phyloP scores from a whole-genome alignment of 495 filamentous ascomycete species.

The Xylaria curta region DNA sequence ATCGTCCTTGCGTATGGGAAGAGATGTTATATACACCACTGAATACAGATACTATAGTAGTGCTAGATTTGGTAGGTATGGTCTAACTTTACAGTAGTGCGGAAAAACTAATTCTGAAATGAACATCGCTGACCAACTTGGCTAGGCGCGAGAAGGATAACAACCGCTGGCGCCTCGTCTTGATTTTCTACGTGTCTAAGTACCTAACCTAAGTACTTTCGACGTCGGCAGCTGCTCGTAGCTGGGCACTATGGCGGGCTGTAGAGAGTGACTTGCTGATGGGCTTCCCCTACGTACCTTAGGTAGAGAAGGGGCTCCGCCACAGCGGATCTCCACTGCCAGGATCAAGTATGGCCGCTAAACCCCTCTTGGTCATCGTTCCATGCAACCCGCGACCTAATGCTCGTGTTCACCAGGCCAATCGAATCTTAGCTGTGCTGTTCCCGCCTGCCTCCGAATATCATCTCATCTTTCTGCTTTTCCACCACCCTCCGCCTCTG shows the following conservation, averaged over 20 bases:
- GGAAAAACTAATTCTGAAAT: background rate
- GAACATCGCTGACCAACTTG: background rate
- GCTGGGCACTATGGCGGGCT: too few species aligned
- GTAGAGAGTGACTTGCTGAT: background rate
- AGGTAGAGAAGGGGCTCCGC: background rate
- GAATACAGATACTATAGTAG: too few species aligned
- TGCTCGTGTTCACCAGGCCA: constrained; percentile 28
- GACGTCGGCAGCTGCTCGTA: background rate
- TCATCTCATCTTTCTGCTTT: constrained; percentile 22
- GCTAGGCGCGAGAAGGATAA: background rate
- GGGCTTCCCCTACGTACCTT: background rate
- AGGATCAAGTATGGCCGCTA: constrained; percentile 21
- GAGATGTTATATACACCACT: too few species aligned
- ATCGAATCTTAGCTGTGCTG: constrained; percentile 18
- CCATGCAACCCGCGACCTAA: constrained; percentile 12
- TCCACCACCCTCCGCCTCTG: constrained; percentile 13
- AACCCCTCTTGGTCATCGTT: constrained; percentile 23
- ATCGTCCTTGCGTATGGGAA: background rate
- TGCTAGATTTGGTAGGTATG: too few species aligned
- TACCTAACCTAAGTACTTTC: background rate
- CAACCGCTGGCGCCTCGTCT: background rate
- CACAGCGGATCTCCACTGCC: constrained; percentile 5
- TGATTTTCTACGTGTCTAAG: background rate
- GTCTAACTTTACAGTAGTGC: background rate
- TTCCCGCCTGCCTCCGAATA: constrained; percentile 21